Conservation (phyloP, 441 rosid species). For the Corymbia citriodora region DNA sequence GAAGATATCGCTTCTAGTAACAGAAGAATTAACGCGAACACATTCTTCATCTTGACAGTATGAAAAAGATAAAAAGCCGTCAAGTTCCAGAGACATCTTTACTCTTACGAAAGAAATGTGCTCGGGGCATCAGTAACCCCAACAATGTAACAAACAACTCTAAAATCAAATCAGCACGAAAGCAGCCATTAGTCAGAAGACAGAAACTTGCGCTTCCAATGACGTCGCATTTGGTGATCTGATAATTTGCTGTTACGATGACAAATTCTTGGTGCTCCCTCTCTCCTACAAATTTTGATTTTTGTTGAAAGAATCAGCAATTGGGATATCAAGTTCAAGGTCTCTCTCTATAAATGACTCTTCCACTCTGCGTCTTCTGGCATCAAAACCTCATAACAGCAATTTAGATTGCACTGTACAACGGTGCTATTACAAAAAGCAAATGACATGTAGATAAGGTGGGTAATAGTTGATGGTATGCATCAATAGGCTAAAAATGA, state of each 20-base stretch:
- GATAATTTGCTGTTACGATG: background rate
- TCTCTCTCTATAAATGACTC: background rate
- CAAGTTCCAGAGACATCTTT: background rate
- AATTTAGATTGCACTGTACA: too few relatives aligned
- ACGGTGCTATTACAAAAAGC: background rate
- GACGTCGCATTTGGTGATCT: accelerated
- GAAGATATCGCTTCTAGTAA: background rate
- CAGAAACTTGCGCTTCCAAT: background rate
- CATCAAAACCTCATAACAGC: background rate
- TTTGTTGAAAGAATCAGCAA: background rate
- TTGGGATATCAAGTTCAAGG: background rate
- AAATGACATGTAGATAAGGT: background rate
- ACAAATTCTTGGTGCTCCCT: background rate
- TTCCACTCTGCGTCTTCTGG: background rate
- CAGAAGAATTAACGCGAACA: accelerated
- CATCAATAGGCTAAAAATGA: background rate
- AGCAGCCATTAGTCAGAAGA: background rate
- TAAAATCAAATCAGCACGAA: background rate
- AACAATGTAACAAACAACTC: background rate
- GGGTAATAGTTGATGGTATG: background rate
- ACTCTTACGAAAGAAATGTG: background rate
- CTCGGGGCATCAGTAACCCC: background rate
- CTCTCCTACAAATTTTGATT: background rate
- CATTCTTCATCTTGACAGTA: background rate
- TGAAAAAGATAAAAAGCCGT: background rate